These are phyloP conservation scores for Huntiella decipiens DNA, from an alignment of 2,329 filamentous ascomycete genomes.

Conservation along the genomic window DNA sequence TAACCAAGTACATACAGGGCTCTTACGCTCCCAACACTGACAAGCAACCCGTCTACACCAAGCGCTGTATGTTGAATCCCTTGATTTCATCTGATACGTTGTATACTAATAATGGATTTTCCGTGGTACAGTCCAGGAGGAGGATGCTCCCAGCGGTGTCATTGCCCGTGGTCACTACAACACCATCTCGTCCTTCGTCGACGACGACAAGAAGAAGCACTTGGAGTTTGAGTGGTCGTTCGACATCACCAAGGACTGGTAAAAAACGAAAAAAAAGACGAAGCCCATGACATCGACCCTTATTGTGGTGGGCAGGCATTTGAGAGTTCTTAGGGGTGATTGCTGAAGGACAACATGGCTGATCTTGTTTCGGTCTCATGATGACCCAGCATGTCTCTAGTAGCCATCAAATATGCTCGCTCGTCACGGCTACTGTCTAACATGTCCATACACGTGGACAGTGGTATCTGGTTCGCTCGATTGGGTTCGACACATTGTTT, in stretches of 20 bases:
- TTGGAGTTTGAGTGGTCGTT: constrained; percentile 92
- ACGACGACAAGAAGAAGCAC: constrained; percentile 84
- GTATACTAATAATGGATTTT: neutral
- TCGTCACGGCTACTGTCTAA: too few relatives aligned
- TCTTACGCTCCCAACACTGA: constrained; percentile 88
- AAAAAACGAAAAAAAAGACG: constrained; percentile 16
- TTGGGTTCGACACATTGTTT: too few relatives aligned
- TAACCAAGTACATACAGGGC: constrained; percentile 33
- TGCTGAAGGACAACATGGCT: too few relatives aligned
- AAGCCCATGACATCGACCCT: neutral
- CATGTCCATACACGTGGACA: too few relatives aligned
- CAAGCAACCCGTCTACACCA: constrained; percentile 67
- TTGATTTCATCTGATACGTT: neutral
- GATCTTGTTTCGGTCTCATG: too few relatives aligned
- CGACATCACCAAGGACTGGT: constrained; percentile 94
- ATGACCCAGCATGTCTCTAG: too few relatives aligned
- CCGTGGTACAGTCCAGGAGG: constrained; percentile 51
- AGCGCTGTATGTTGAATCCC: constrained; percentile 56
- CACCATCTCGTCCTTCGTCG: constrained; percentile 74
- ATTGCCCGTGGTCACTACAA: constrained; percentile 79
- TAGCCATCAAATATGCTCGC: too few relatives aligned
- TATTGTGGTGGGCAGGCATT: too few relatives aligned
- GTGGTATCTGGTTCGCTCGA: too few relatives aligned
- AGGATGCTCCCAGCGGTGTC: constrained; percentile 85
- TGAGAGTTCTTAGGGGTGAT: too few relatives aligned